Conservation (phyloP, 305 asterid species). For the Fraxinus albicans region DNA sequence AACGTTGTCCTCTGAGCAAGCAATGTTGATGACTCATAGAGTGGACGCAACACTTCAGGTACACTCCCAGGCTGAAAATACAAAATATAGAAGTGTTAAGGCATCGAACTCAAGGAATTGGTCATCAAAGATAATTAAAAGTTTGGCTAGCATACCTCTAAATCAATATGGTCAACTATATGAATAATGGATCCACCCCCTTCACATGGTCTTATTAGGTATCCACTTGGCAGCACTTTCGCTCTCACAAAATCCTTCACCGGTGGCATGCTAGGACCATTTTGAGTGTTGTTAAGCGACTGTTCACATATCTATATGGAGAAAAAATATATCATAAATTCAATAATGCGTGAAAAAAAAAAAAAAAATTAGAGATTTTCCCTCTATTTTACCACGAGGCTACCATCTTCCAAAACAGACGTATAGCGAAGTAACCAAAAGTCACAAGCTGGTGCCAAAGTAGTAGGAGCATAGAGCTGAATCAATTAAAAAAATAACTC, state of each 20-base stretch:
- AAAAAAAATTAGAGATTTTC: neutral
- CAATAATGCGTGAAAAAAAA: neutral
- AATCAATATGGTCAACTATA: slow-evolving; percentile 84
- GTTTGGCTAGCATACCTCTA: slow-evolving; percentile 56
- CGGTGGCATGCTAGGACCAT: slow-evolving; percentile 95
- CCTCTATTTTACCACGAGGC: slow-evolving; percentile 68
- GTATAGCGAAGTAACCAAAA: slow-evolving; percentile 93
- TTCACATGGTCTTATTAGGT: slow-evolving; percentile 91
- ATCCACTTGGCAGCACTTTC: slow-evolving; percentile 89
- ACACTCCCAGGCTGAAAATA: slow-evolving; percentile 83
- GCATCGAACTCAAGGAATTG: neutral
- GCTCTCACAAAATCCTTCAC: slow-evolving; percentile 83
- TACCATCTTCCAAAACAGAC: slow-evolving; percentile 93
- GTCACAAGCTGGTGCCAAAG: slow-evolving; percentile 94
- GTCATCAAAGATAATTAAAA: neutral
- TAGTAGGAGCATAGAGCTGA: slow-evolving; percentile 91
- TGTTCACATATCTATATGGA: slow-evolving; percentile 74
- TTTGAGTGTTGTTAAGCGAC: slow-evolving; percentile 88
- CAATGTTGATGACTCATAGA: slow-evolving; percentile 80
- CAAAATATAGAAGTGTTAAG: neutral
- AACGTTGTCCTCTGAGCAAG: slow-evolving; percentile 88
- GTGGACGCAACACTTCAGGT: slow-evolving; percentile 93
- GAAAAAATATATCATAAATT: neutral
- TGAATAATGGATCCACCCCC: slow-evolving; percentile 97
- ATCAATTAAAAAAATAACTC: neutral